Evolutionary conservation across 805 yeast genomes (phyloP), one percentile per base, ranked within the genome.

Genomic region (Huiozyma sinensis): DNA sequence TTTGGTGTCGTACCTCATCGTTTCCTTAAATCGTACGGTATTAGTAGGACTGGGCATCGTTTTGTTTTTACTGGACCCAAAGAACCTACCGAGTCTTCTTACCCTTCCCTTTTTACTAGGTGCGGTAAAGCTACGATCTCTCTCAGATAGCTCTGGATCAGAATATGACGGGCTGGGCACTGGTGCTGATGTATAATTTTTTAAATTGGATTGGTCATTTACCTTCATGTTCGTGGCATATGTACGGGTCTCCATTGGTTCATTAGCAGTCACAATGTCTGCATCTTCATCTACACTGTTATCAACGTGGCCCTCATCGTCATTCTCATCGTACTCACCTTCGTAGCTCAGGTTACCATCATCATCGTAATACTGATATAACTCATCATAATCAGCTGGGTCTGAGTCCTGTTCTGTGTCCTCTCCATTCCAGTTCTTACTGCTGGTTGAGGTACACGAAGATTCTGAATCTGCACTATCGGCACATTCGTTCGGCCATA

Each of bases 1-100:
- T 33, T 48, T 48, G 6, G 32, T 33, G 10, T 42, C 46, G 13
- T 51, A 47, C 30, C 65, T 50, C 61, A 60, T 55, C 1, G 63
- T 60, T 2, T 58, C 54, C 41, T 51, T 57, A 32, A 60, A 50
- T 39, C 47, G 52, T 43, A 48, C 41, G 3, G 24, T 17, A 17
- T 17, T 17, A 17, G 24, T 17, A 2, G 24, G 24, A 17, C 24
- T 17, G 2, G 24, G 24, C 24, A 17, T 17, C 24, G 24, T 17
- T 17, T 17, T 37, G 1, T 24, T 33, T 7, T 31, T 31, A 7
- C 17, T 28, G 24, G 12, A 32, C 33, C 33, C 38, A 24, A 42
- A 33, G 27, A 42, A 33, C 27, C 35, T 42, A 24, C 44, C 40
- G 28, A 42, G 11, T 27, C 37, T 30, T 38, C 31, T 42, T 13